Evolutionary conservation across 306 rosid genomes (phyloP).

Genomic region (Cucumis hystrix): DNA sequence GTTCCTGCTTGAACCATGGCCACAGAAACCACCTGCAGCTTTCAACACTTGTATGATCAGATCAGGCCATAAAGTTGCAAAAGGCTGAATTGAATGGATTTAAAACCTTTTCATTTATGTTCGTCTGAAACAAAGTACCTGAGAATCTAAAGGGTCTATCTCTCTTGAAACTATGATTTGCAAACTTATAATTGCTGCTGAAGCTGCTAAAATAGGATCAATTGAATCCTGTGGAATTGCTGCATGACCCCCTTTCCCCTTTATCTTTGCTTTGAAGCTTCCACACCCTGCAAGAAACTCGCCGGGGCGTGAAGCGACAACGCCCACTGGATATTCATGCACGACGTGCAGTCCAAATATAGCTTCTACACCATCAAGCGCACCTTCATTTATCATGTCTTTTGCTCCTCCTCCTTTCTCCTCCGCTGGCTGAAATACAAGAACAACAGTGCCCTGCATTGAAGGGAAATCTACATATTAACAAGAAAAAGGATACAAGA

Average conservation of each 20-base stretch:
- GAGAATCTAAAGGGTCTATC: conserved; percentile 74
- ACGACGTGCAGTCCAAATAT: conserved; percentile 54
- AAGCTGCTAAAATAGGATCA: conserved; percentile 77
- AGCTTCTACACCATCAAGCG: conserved; percentile 68
- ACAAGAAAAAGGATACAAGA: not conserved
- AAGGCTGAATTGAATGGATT: not conserved
- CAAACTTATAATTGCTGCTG: conserved; percentile 66
- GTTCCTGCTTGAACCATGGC: conserved; percentile 52
- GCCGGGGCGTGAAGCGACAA: conserved; percentile 59
- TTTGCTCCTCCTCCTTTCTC: conserved; percentile 69
- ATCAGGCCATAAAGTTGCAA: not conserved
- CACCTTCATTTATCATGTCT: conserved; percentile 61
- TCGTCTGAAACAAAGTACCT: conserved; percentile 30
- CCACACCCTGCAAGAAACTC: conserved; percentile 92
- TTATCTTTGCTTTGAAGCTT: conserved; percentile 81
- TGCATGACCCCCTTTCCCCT: conserved; percentile 68
- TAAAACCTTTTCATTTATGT: not conserved
- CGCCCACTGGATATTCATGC: conserved; percentile 34
- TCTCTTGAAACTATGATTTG: conserved; percentile 80
- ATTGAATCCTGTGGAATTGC: conserved; percentile 51
- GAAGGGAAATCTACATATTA: conserved; percentile 3
- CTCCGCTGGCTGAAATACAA: conserved; percentile 88
- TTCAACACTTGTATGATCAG: not conserved
- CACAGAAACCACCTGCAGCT: conserved; percentile 77
- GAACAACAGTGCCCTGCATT: conserved; percentile 58